A percentile compares a stretch with the other conserved stretches of the same genome.
phyloP scores from a whole-genome alignment of 2,329 filamentous ascomycete genomes.

The Emmonsia crescens region DNA sequence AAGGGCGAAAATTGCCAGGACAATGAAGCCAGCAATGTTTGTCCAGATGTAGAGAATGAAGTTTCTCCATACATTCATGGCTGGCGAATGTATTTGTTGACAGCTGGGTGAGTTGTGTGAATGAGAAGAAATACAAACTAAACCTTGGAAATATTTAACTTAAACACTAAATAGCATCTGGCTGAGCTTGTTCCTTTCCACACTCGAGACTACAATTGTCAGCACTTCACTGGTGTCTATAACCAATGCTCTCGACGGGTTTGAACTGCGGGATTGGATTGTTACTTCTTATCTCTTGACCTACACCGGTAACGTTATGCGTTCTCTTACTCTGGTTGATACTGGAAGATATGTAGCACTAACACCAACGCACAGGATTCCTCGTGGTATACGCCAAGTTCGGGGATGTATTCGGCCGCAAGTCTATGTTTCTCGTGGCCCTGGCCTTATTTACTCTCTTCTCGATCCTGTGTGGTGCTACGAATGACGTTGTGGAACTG shows the following conservation, averaged over 20 bases:
- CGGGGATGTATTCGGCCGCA: constrained; percentile 38
- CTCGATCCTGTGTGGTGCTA: constrained; percentile 30
- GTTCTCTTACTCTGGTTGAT: neutral
- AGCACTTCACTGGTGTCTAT: constrained; percentile 41
- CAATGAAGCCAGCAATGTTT: neutral
- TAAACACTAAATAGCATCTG: constrained; percentile 12
- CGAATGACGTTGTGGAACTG: neutral
- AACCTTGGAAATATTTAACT: too few species aligned
- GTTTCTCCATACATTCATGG: neutral
- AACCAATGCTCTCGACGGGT: constrained; percentile 28
- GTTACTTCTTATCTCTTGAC: constrained; percentile 41
- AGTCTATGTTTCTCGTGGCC: constrained; percentile 27
- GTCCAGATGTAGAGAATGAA: neutral
- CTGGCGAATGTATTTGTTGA: neutral
- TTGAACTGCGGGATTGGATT: constrained; percentile 34
- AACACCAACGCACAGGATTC: constrained; percentile 21
- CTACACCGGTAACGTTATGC: constrained; percentile 31
- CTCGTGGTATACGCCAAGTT: constrained; percentile 35
- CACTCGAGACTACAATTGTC: constrained; percentile 42
- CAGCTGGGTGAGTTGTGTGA: neutral
- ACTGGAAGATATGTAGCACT: neutral
- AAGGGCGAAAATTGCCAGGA: neutral
- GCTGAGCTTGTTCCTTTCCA: constrained; percentile 33
- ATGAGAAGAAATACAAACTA: neutral
- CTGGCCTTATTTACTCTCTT: constrained; percentile 32